A percentile compares a stretch with the other conserved stretches of the same genome.
Evolutionary conservation across 306 rosid genomes (phyloP).

Genomic region (Prunus salicina): DNA sequence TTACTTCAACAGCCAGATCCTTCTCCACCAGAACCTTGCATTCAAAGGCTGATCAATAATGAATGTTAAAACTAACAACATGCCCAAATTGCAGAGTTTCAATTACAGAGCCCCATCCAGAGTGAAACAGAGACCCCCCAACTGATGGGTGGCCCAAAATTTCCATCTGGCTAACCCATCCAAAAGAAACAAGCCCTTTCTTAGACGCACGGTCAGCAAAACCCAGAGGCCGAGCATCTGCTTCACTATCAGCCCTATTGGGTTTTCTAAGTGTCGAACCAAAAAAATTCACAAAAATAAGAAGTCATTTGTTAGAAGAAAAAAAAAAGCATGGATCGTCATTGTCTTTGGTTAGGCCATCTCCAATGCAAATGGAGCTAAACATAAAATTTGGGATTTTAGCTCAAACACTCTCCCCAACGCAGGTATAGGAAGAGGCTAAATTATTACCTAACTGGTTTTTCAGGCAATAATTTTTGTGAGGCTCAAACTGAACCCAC

Average conservation of each 20-base stretch:
- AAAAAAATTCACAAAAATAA: too few species aligned
- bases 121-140: constrained; percentile 45
- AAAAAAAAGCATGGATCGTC: too few species aligned
- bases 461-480: too few species aligned
- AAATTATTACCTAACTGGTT: too few species aligned
- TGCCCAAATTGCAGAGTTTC: constrained; percentile 46
- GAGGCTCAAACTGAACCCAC: too few species aligned
- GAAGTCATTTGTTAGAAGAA: too few species aligned
- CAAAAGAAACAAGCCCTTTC: constrained; percentile 28
- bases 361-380: too few species aligned
- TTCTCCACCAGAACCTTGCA: constrained; percentile 40
- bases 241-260: constrained; percentile 24
- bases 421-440: too few species aligned
- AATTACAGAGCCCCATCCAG: constrained; percentile 47
- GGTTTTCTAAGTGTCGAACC: constrained; percentile 30
- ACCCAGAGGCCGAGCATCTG: constrained; percentile 26
- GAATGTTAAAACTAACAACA: constrained; percentile 24
- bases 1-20: constrained; percentile 35
- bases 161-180: constrained; percentile 40
- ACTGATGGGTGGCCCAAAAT: constrained; percentile 38
- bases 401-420: too few species aligned
- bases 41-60: constrained; percentile 39
- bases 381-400: too few species aligned
- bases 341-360: too few species aligned
- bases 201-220: constrained; percentile 19